These are phyloP conservation scores for Chionographis japonica DNA, from an alignment of 106 monocot species.

Conservation along the genomic window DNA sequence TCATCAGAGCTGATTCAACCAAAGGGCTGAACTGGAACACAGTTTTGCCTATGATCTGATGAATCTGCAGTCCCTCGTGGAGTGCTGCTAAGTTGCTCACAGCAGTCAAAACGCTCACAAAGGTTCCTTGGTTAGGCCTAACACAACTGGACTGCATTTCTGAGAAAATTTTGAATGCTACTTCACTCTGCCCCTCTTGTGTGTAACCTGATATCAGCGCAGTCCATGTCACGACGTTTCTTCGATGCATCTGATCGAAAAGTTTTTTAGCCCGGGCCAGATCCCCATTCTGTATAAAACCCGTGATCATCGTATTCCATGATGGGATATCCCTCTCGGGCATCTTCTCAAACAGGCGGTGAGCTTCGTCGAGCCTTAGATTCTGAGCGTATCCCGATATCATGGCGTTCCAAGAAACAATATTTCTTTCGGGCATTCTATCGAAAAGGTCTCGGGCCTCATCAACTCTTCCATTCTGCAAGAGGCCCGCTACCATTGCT, in stretches of 20 bases:
- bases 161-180: slow-evolving; percentile 39
- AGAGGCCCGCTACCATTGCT: slow-evolving; percentile 32
- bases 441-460: slow-evolving; percentile 43
- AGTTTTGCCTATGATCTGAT: slow-evolving; percentile 65
- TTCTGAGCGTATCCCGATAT: slow-evolving; percentile 53
- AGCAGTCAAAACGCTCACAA: slow-evolving; percentile 54
- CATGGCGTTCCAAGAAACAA: slow-evolving; percentile 65
- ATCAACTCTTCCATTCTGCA: slow-evolving; percentile 37
- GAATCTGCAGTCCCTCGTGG: slow-evolving; percentile 54
- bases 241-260: slow-evolving; percentile 39
- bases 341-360: slow-evolving; percentile 44
- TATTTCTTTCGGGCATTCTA: slow-evolving; percentile 45
- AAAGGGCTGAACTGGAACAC: slow-evolving; percentile 44
- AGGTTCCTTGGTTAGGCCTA: slow-evolving; percentile 50
- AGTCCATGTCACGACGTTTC: slow-evolving; percentile 68
- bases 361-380: slow-evolving; percentile 34
- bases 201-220: slow-evolving; percentile 48
- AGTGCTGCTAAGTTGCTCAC: slow-evolving; percentile 41
- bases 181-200: slow-evolving; percentile 40
- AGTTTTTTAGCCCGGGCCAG: slow-evolving; percentile 22
- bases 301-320: slow-evolving; percentile 68
- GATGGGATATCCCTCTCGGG: slow-evolving; percentile 48
- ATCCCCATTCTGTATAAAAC: slow-evolving; percentile 47
- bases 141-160: slow-evolving; percentile 35
- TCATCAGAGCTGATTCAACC: slow-evolving; percentile 53